phyloP scores from a whole-genome alignment of 257 asterid genomes.

The Linderniella brevidens region DNA sequence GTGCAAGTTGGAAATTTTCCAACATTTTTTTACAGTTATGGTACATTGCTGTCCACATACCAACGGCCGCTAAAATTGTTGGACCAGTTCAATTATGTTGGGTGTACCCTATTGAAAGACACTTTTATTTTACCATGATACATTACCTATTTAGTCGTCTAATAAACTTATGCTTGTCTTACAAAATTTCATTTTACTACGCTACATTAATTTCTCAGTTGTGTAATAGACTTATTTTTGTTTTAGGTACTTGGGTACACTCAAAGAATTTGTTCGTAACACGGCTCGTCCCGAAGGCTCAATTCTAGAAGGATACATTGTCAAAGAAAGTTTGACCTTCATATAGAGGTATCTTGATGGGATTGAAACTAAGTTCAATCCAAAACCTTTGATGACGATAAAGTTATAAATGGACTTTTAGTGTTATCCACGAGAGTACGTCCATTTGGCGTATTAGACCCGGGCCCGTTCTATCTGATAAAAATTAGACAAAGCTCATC shows the following conservation, averaged over 20 bases:
- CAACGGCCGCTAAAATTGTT: neutral
- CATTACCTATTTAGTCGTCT: neutral
- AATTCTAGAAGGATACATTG: neutral
- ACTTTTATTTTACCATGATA: neutral
- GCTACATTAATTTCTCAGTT: neutral
- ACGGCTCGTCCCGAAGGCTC: neutral
- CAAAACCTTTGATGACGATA: too few relatives aligned
- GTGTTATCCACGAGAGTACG: too few relatives aligned
- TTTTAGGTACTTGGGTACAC: neutral
- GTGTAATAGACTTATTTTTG: neutral
- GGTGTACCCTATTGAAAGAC: constrained; percentile 5
- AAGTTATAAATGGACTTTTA: too few relatives aligned
- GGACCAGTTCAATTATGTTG: neutral
- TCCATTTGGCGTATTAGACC: too few relatives aligned
- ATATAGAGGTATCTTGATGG: too few relatives aligned
- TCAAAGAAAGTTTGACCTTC: too few relatives aligned
- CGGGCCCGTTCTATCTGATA: neutral
- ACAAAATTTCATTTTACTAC: neutral
- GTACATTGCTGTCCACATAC: constrained; percentile 1
- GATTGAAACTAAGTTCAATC: too few relatives aligned
- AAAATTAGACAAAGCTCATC: neutral
- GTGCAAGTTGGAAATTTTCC: constrained; percentile 3
- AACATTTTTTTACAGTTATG: neutral
- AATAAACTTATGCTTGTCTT: neutral
- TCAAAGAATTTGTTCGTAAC: neutral